Base-by-base conservation (phyloP, 768 basidiomycete genomes). In the Psilocybe azurescens region DNA sequence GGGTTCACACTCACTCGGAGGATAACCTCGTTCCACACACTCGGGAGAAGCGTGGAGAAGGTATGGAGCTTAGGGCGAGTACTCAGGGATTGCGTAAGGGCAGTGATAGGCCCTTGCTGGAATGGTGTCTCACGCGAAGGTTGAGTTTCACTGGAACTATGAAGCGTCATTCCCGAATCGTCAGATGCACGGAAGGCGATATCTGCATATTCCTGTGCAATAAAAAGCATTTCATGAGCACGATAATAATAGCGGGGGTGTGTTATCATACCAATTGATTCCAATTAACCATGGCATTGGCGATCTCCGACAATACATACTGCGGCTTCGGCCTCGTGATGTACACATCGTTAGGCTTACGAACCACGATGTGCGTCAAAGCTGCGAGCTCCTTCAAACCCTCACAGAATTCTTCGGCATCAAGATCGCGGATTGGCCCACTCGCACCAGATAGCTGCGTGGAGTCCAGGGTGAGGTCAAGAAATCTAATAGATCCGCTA, bases 141-240 rank as follows among this genome's bases (percentile, higher is more conserved):
- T 49, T 58, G 44, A 47, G 59, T 14, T 56, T 48, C 53, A 41
- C 20, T 10, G 32, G 36, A 49, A 41, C 56, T 60, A 63, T 58
- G 48, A 63, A 61, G 38, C 55, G 48, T 64, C 47, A 68, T 68
- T 36, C 67, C 55, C 29, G 60, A 67, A 65, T 83, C 82, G 60
- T 85, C 80, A 1, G 86, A 83, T 41, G 88, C 77, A 39, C 85
- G 81, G 72, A 89, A 83, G 38, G 83, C 82, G 14, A 87, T 73
- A 60, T 86, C 78, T 5, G 81, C 81, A 0, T 78, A 77, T 72
- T 84, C 82, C 88, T 89, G 47, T 29, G 29, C 7, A 58, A 56
- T 16, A 30, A n/a, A 44, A 33, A 59, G 38, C n/a, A 18, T 32
- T 6, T 47, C 28, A 32, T n/a, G 57, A 30, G 20, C 59, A 28